Conservation (phyloP, 179 eudicot genomes). For the Pouteria campechiana region DNA sequence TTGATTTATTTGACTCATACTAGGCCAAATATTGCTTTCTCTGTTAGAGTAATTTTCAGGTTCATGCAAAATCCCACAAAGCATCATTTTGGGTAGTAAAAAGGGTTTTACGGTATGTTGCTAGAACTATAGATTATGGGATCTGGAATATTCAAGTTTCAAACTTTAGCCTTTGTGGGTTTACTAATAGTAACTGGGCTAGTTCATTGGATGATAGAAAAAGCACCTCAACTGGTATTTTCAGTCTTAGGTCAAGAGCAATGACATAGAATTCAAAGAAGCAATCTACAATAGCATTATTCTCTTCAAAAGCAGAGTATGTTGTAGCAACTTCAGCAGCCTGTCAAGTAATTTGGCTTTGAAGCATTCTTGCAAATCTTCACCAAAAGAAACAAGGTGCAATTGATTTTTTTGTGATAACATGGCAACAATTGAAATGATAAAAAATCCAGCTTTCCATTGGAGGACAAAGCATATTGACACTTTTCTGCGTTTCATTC, state of each 20-base stretch:
- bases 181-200: constrained; percentile 8
- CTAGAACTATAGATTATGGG: not conserved
- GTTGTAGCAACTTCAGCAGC: not conserved
- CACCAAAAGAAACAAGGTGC: not conserved
- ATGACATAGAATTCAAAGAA: no score
- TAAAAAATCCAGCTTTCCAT: no score
- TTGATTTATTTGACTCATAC: not conserved
- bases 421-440: not conserved
- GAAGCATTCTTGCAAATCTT: not conserved
- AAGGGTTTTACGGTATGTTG: not conserved
- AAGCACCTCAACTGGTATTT: not conserved
- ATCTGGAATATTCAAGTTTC: not conserved
- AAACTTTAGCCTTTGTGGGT: not conserved
- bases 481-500: no score
- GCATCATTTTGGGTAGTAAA: not conserved
- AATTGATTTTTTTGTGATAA: constrained; percentile 4
- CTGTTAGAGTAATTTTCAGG: not conserved
- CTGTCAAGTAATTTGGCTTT: constrained; percentile 2
- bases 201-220: not conserved
- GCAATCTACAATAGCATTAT: no score
- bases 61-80: no score
- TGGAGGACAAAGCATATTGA: no score
- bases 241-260: not conserved
- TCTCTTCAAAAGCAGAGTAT: constrained; percentile 5
- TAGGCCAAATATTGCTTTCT: not conserved